Conservation (phyloP, 768 basidiomycete species). For the Porphyrellus cyaneotinctus region DNA sequence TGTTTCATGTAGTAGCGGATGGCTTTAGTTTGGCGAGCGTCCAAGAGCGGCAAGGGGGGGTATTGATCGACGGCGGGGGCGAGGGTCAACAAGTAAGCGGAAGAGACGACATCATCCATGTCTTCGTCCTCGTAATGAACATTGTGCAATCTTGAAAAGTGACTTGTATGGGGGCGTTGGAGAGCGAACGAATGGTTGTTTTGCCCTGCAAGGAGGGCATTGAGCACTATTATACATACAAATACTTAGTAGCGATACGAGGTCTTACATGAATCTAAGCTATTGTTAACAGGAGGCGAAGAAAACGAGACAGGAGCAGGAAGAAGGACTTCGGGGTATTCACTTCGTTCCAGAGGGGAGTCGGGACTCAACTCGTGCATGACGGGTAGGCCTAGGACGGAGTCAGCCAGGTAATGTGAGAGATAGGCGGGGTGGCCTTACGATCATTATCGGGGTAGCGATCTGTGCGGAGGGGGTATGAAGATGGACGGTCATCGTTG, state of each 20-base stretch:
- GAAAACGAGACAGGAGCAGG: slow-evolving; percentile 26
- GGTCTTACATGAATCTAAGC: slow-evolving; percentile 70
- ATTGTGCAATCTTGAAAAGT: slow-evolving; percentile 24
- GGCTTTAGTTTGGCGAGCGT: slow-evolving; percentile 17
- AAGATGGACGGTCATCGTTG: slow-evolving; percentile 35
- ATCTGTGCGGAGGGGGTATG: slow-evolving; percentile 31
- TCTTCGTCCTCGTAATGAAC: slow-evolving; percentile 13
- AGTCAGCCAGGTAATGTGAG: background rate
- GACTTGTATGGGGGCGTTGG: slow-evolving; percentile 29
- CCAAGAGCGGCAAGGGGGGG: slow-evolving; percentile 10
- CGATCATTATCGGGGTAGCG: slow-evolving; percentile 30
- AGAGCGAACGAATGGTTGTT: slow-evolving; percentile 23
- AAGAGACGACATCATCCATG: slow-evolving; percentile 17
- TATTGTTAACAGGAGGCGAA: slow-evolving; percentile 42
- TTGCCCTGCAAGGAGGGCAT: slow-evolving; percentile 53
- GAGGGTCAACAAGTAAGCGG: slow-evolving; percentile 15
- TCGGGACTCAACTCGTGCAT: slow-evolving; percentile 33
- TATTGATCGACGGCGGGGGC: slow-evolving; percentile 7
- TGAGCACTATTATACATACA: slow-evolving; percentile 66
- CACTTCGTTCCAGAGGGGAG: slow-evolving; percentile 31
- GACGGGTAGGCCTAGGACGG: slow-evolving; percentile 23
- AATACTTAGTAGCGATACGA: slow-evolving; percentile 67
- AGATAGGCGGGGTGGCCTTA: slow-evolving; percentile 8
- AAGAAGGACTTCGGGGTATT: slow-evolving; percentile 30
- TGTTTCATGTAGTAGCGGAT: slow-evolving; percentile 51